Percentiles rank a stretch among this genome's conserved stretches.
Evolutionary conservation across 495 filamentous ascomycete genomes (phyloP).

Genomic region (Neurospora intermedia): DNA sequence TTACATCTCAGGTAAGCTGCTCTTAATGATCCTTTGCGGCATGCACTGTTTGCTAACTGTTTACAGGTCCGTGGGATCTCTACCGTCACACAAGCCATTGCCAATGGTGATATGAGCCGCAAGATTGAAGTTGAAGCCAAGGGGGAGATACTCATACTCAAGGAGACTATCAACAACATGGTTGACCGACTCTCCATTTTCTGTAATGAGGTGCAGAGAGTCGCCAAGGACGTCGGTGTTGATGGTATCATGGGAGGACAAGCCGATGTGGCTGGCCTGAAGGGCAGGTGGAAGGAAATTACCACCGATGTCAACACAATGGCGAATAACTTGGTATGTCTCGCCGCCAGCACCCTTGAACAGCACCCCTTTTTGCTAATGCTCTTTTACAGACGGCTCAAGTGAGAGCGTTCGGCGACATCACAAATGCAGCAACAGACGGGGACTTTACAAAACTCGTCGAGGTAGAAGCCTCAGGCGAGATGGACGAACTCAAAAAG

Average conservation of each 20-base stretch:
- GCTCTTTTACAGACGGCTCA: constrained; percentile 59
- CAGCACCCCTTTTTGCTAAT: constrained; percentile 5
- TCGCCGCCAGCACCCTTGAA: neutral
- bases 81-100: constrained; percentile 94
- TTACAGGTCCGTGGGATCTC: constrained; percentile 78
- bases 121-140: constrained; percentile 94
- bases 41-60: constrained; percentile 5
- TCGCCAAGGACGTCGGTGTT: constrained; percentile 93
- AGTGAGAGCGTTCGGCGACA: constrained; percentile 95
- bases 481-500: constrained; percentile 98
- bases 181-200: constrained; percentile 92
- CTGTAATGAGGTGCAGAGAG: constrained; percentile 92
- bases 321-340: constrained; percentile 73
- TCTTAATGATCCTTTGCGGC: neutral
- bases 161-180: constrained; percentile 99
- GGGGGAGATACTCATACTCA: constrained; percentile 86
- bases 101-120: constrained; percentile 82
- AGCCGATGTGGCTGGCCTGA: constrained; percentile 86
- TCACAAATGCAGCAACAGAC: constrained; percentile 92
- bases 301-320: constrained; percentile 97
- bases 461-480: constrained; percentile 94
- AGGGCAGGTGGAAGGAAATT: constrained; percentile 96
- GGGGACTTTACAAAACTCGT: constrained; percentile 96
- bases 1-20: constrained; percentile 61
- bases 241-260: constrained; percentile 99